Base-by-base conservation (phyloP, 1,139 yeast genomes). In the Blastobotrys malaysiensis region DNA sequence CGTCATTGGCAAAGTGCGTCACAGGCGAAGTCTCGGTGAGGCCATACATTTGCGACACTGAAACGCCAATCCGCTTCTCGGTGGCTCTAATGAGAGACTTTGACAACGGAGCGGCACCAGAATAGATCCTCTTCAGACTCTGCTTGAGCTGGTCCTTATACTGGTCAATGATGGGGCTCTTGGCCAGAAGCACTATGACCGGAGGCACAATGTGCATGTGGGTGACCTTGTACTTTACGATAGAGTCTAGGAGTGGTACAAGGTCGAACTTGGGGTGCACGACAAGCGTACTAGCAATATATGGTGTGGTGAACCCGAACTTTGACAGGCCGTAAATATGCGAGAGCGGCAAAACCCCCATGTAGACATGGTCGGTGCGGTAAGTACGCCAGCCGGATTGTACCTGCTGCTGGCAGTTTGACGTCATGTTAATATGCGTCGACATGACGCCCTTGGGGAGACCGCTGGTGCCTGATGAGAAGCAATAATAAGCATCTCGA, bases 381-480 rank as follows among this genome's bases (percentile, higher is more conserved):
- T 55, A 44, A 7, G 50, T 56, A 7, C 51, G 51, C 9, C 26
- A 53, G 1, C 49, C 20, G 43, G 61, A 48, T 20, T 46, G 48
- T 9, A 48, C 11, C 48, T 55, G 57, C 53, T 68, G 70, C 24
- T 62, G 59, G 11, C 60, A 52, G 56, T 73, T 71, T 31, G 72
- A 58, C 7, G 70, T 59, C 47, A 73, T 60, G 57, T 73, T 73
- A 54, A 53, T 68, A 56, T 86, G 89, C 11, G 82, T 75, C 57
- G 84, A 74, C 55, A 79, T 79, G 26, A 85, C 93, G 27, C 91
- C 91, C 68, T 86, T 86, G 26, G 91, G 89, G 49, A 76, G 68
- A 9, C 91, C 91, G 2, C 89, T 82, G 9, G 93, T 84, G 27
- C 93, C 93, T 1, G 88, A 82, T 3, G 95, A 86, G 68, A 86